Conservation (phyloP, 495 filamentous ascomycete genomes). For the Elaphomyces granulatus region DNA sequence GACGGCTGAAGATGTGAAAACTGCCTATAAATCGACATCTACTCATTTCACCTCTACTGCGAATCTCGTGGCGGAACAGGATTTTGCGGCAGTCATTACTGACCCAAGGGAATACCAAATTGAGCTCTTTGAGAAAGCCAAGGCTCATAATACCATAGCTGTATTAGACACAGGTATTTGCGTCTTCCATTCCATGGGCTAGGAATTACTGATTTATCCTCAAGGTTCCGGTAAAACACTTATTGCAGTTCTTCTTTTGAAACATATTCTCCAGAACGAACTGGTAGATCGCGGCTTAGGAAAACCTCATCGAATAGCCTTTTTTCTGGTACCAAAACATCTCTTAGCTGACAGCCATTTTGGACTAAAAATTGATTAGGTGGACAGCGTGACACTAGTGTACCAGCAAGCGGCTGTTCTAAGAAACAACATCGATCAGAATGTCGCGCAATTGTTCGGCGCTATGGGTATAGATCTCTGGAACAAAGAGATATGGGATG, state of each 20-base stretch:
- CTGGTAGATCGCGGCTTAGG: conserved; percentile 52
- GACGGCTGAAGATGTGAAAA: conserved; percentile 17
- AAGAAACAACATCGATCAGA: conserved; percentile 68
- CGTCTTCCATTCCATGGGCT: neutral
- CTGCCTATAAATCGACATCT: conserved; percentile 7
- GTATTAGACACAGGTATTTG: conserved; percentile 77
- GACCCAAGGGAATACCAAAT: conserved; percentile 82
- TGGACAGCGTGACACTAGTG: conserved; percentile 79
- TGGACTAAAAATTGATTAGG: conserved; percentile 24
- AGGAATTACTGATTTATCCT: conserved; percentile 3
- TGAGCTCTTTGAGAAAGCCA: conserved; percentile 84
- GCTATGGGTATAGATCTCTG: conserved; percentile 54
- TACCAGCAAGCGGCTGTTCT: conserved; percentile 83
- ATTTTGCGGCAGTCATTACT: conserved; percentile 32
- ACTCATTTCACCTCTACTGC: conserved; percentile 29
- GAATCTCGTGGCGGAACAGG: conserved; percentile 30
- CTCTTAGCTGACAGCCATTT: neutral
- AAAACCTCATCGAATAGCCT: conserved; percentile 48
- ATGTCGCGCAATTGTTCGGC: conserved; percentile 66
- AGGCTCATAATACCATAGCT: conserved; percentile 76
- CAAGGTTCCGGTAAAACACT: conserved; percentile 90
- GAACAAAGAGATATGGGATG: conserved; percentile 52
- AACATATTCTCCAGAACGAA: conserved; percentile 64
- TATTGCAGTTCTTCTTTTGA: conserved; percentile 79
- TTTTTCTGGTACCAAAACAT: conserved; percentile 56